Percentiles rank a stretch among this genome's conserved stretches.
phyloP scores from a whole-genome alignment of 495 filamentous ascomycete genomes.

The Penicillium lagena region DNA sequence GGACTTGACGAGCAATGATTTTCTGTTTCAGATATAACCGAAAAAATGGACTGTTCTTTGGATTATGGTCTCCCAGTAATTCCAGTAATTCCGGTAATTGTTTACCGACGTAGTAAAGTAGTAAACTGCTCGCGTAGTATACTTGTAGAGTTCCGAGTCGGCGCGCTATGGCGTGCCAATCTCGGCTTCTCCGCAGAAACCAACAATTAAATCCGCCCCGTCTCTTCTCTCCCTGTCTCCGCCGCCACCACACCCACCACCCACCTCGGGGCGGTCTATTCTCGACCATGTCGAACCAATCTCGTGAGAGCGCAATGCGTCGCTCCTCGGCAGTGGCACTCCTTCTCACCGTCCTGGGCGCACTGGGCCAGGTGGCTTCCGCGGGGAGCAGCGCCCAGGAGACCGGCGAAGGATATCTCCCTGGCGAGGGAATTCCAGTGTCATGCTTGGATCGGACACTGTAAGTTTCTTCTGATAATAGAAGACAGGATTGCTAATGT shows the following conservation, averaged over 20 bases:
- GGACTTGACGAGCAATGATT: conserved; percentile 19
- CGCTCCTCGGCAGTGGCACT: conserved; percentile 4
- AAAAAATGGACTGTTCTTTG: conserved; percentile 1
- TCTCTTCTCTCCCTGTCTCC: conserved; percentile 8
- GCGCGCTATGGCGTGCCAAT: no score
- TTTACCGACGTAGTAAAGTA: no score
- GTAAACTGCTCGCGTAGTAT: no score
- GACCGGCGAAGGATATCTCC: conserved; percentile 43
- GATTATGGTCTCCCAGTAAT: neutral
- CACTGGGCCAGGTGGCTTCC: conserved; percentile 16
- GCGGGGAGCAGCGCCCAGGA: conserved; percentile 22
- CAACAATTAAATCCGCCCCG: conserved; percentile 1
- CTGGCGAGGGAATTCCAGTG: conserved; percentile 52
- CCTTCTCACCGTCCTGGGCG: conserved; percentile 7
- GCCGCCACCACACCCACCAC: conserved; percentile 5
- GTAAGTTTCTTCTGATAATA: conserved; percentile 34
- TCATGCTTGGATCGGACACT: conserved; percentile 61
- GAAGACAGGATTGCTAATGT: conserved; percentile 8
- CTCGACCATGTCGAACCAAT: neutral
- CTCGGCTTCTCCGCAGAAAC: no score
- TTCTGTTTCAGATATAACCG: neutral
- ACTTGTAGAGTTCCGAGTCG: no score
- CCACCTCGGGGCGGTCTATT: conserved; percentile 6
- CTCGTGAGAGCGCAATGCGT: conserved; percentile 1
- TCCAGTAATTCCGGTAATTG: neutral